These are phyloP conservation scores for Fomes fomentarius DNA, from an alignment of 1,284 basidiomycete species.

Conservation along the genomic window DNA sequence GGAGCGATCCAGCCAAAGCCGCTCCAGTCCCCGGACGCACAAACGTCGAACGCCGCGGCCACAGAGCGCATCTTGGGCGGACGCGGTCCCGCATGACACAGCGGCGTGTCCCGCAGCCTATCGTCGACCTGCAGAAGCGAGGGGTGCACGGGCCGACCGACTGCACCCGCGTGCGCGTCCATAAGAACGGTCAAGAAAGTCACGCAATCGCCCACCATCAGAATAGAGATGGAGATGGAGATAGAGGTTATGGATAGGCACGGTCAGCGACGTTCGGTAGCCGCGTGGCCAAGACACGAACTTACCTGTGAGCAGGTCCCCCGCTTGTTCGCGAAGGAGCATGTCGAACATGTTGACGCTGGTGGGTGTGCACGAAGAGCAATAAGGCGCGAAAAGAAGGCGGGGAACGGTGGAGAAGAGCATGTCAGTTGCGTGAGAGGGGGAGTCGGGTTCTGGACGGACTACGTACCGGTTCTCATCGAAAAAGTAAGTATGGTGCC, in stretches of 20 bases:
- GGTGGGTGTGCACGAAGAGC: no score
- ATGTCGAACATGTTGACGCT: slow-evolving; percentile 23
- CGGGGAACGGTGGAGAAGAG: not conserved
- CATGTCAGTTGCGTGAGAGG: not conserved
- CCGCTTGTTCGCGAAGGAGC: slow-evolving; percentile 14
- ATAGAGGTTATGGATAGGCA: not conserved
- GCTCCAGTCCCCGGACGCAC: slow-evolving; percentile 16
- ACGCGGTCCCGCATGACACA: slow-evolving; percentile 7
- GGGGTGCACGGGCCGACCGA: slow-evolving; percentile 1
- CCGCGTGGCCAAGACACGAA: slow-evolving; percentile 14
- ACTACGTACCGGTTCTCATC: slow-evolving; percentile 28
- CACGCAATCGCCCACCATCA: not conserved
- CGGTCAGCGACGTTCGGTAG: slow-evolving; percentile 17
- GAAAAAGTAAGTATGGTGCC: slow-evolving; percentile 33
- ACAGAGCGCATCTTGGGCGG: not conserved
- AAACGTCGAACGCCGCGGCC: not conserved
- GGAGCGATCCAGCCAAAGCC: slow-evolving; percentile 32
- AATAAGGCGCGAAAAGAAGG: slow-evolving; percentile 3
- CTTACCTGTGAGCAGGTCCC: slow-evolving; percentile 18
- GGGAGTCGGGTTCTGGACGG: not conserved
- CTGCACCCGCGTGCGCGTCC: not conserved
- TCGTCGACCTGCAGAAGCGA: slow-evolving; percentile 11
- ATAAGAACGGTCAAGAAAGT: not conserved
- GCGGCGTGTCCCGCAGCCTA: slow-evolving; percentile 13
- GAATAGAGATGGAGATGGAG: not conserved